Evolutionary conservation across 306 rosid species (phyloP), one percentile per base, ranked within the genome.

Genomic region (Canavalia ensiformis): DNA sequence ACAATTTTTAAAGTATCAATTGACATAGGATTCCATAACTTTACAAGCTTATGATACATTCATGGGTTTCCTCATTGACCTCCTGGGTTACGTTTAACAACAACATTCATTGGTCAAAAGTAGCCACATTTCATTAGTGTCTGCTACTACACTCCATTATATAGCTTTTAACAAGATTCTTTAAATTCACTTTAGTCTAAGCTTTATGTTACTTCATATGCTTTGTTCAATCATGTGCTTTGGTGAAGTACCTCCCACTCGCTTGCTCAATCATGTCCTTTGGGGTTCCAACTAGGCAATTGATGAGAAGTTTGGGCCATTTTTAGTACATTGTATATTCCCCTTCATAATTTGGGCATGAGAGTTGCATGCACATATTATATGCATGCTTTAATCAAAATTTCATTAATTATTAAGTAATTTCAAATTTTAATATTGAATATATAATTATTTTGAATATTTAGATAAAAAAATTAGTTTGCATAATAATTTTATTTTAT

Each of bases 91-190:
- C 78, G 84, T 85, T 77, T 80, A 81, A 85, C 55, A 71, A 77
- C 68, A 83, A 83, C 69, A 75, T 65, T 42, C 69, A 68, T 79
- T 84, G 92, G 96, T 87, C 91, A 92, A 94, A 94, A 92, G 97
- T 84, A 75, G 65, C 45, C 83, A 86, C 86, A 87, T 68, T 87
- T 90, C 81, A 90, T 94, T 88, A 89, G 88, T 94, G 93, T 87
- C 88, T 91, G 94, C 95, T 92, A 91, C 98, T 92, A 94, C 93
- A 87, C 96, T 92, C 96, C 97, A 92, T 90, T 88, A 80, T 75
- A 86, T 92, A 85, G 93, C 96, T 94, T 94, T 94, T 91, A 87
- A 82, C 90, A 88, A 88, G 91, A 90, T 90, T 94, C 96, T 92
- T 88, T 86, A 83, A 84, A 75, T 68, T 78, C 88, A 86, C 95